Evolutionary conservation across 495 filamentous ascomycete genomes (phyloP), one percentile per base, ranked within the genome.

Genomic region (Penicillium odoratum): DNA sequence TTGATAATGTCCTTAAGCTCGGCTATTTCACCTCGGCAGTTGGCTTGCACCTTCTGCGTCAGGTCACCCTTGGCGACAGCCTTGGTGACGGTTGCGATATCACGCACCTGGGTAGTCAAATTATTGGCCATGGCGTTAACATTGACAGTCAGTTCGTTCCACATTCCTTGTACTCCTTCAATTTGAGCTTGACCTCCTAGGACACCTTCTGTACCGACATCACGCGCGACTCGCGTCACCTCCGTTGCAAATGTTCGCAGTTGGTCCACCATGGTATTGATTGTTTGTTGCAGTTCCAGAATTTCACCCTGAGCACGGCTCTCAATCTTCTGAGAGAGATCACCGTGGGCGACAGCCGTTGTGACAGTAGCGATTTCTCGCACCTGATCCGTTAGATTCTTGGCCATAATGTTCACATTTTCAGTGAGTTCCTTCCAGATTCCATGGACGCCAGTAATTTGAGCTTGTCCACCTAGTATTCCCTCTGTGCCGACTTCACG

Each of bases 241-340:
- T 99, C 93, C 15, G 91, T 93, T 44, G 94, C 94, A 76, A 99
- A 99, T 10, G 92, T 96, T 55, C 93, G 87, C 48, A 99, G 80
- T 76, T 99, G 94, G 64, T 96, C 93, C 67, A 99, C 95, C 94
- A 98, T 98, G 71, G 89, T 96, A 65, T 98, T 98, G 64, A 98
- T 98, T 0, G 94, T 98, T 69, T 97, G 91, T 71, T 98, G 95
- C 25, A 98, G 80, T 69, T 98, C 90, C 33, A 97, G 77, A 63
- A 98, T 98, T 78, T 98, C 95, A 65, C 94, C 94, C 65, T 90
- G 87, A 55, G 94, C 95, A 21, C 92, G 90, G 71, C 92, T 87
- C 67, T 95, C 89, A 59, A 98, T 97, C 74, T 98, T 98, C 73
- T 94, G 89, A 60, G 90, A 96, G 56, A 98, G 78, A 77, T 98